Percentiles rank a stretch among this genome's conserved stretches.
Evolutionary conservation across 2,329 filamentous ascomycete genomes (phyloP).

Genomic region (Remersonia thermophila): DNA sequence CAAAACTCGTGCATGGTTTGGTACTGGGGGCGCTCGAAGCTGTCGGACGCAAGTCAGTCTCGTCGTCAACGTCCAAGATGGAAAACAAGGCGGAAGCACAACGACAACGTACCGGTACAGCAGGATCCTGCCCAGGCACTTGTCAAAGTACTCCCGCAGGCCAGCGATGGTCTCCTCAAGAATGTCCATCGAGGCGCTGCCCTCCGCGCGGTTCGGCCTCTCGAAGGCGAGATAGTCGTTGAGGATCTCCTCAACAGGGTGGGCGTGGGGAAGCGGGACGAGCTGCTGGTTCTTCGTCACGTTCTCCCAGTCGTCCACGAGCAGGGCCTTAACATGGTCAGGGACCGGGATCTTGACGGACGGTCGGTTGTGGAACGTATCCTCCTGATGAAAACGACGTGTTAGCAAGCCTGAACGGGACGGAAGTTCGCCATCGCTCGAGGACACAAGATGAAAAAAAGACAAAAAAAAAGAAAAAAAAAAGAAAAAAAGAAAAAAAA

Average conservation of each 20-base stretch:
- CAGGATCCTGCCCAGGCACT: slow-evolving; percentile 72
- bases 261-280: slow-evolving; percentile 66
- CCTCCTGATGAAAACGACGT: slow-evolving; percentile 53
- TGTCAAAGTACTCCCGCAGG: slow-evolving; percentile 88
- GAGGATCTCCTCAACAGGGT: slow-evolving; percentile 65
- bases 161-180: slow-evolving; percentile 81
- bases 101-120: slow-evolving; percentile 53
- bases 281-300: slow-evolving; percentile 91
- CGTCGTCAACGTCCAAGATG: too few relatives aligned
- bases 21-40: slow-evolving; percentile 85
- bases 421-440: neutral
- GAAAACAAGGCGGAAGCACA: too few relatives aligned
- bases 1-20: slow-evolving; percentile 62
- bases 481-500: too few relatives aligned
- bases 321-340: slow-evolving; percentile 77
- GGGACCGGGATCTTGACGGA: slow-evolving; percentile 79
- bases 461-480: neutral
- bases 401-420: slow-evolving; percentile 5
- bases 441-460: neutral
- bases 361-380: slow-evolving; percentile 70
- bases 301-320: slow-evolving; percentile 98
- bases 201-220: slow-evolving; percentile 49
- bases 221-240: slow-evolving; percentile 67
- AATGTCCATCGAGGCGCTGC: slow-evolving; percentile 66
- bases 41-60: slow-evolving; percentile 24